Base-by-base conservation (phyloP, 371 early-diverging fungal species). In the Lichtheimia ramosa region DNA sequence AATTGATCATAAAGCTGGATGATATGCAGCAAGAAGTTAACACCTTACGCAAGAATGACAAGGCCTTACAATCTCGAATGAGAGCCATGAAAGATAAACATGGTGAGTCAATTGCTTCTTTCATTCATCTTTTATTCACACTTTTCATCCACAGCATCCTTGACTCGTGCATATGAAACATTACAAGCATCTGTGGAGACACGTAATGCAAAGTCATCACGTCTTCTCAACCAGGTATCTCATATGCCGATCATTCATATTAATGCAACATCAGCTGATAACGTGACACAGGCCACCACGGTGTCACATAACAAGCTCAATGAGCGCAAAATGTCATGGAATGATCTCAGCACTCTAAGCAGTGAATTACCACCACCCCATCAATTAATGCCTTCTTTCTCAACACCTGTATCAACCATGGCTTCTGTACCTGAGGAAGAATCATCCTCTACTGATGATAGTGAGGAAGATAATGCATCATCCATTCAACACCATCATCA, bases 11-110 rank as follows among this genome's bases (percentile, higher is more conserved):
- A 0, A 43, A 77, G 77, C 60, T 77, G 6, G 74, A 74, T 51
- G 77, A 77, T 46, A 53, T 70, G 23, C 70, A 74, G 43, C 77
- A 77, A 60, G 77, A 77, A 46, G 41, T 77, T 27, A 63, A 72
- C 0, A 24, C 69, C 2, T 54, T 60, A 21, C 62, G 72, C 27
- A 65, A 59, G 41, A 74, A 74, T 57, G 77, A 77, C n/a, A 77
- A 74, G 54, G 66, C 68, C 27, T 46, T 68, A 20, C 63, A 61
- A 40, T 58, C 59, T 21, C 67, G 64, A 60, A 70, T 70, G 56
- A 74, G 72, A 65, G 51, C 59, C 43, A 50, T 43, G 3, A 55
- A 55, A 27, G 56, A 55, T 4, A 55, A 55, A n/a, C 56, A 55
- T 55, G 56, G 56, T 55, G 41, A 18, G 40, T 28, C 4, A 2